phyloP scores from a whole-genome alignment of 2,329 filamentous ascomycete species.

The Aspergillus carbonarius region DNA sequence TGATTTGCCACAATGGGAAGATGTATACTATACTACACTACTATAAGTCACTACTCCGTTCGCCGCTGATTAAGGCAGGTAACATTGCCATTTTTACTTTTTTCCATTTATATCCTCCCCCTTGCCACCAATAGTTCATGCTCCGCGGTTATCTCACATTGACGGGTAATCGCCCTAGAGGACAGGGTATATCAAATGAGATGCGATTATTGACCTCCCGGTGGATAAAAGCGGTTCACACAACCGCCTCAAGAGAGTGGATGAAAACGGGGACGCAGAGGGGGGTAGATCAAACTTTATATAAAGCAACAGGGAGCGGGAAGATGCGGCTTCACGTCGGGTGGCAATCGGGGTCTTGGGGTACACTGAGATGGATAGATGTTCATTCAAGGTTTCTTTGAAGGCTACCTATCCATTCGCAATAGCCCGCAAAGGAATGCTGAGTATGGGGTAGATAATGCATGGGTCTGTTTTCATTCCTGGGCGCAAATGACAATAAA shows the following conservation, averaged over 20 bases:
- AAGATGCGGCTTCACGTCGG: not conserved
- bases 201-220: not conserved
- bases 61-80: slow-evolving; percentile 1
- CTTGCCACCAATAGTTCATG: slow-evolving; percentile 1
- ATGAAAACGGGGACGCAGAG: not conserved
- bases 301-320: not conserved
- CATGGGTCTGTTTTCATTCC: not conserved
- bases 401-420: not conserved
- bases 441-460: not conserved
- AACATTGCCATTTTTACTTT: slow-evolving; percentile 3
- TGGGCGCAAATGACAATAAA: not conserved
- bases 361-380: not conserved
- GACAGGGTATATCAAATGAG: not conserved
- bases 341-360: not conserved
- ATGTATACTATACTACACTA: not conserved
- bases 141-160: not conserved
- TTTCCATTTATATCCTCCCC: not conserved
- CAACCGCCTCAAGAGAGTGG: not conserved
- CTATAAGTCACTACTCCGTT: not conserved
- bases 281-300: not conserved
- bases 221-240: too few relatives aligned
- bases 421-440: not conserved
- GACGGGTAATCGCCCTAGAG: not conserved
- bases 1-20: not conserved
- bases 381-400: not conserved